phyloP scores from a whole-genome alignment of 352 stramenopile genomes.

The Phytophthora tubulina region DNA sequence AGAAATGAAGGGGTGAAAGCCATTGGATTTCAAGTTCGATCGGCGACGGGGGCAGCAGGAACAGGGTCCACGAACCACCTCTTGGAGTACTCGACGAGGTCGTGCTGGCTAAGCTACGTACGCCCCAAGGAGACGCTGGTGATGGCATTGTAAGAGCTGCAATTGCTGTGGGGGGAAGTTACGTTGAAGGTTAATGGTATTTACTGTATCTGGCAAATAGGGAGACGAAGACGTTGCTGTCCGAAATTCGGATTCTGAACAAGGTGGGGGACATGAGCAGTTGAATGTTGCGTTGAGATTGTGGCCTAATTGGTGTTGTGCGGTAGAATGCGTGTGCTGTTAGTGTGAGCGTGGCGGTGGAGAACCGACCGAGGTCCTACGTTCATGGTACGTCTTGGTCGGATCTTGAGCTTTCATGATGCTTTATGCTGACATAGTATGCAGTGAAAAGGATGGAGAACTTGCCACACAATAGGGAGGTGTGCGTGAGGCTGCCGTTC shows the following conservation, averaged over 20 bases:
- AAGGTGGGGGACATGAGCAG: slow-evolving; percentile 45
- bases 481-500: slow-evolving; percentile 63
- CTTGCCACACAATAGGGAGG: slow-evolving; percentile 67
- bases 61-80: slow-evolving; percentile 50
- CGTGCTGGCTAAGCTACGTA: slow-evolving; percentile 75
- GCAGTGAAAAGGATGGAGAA: slow-evolving; percentile 53
- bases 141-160: slow-evolving; percentile 48
- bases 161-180: neutral
- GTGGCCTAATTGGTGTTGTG: neutral
- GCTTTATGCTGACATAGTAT: slow-evolving; percentile 28
- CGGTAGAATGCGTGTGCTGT: slow-evolving; percentile 71
- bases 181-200: slow-evolving; percentile 1
- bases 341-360: slow-evolving; percentile 70
- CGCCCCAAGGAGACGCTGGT: slow-evolving; percentile 60
- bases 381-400: slow-evolving; percentile 48
- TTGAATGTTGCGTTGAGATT: neutral
- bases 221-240: slow-evolving; percentile 70
- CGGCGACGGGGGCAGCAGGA: slow-evolving; percentile 45
- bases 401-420: too few species aligned
- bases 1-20: slow-evolving; percentile 22
- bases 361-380: slow-evolving; percentile 72
- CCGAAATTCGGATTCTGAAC: slow-evolving; percentile 78
- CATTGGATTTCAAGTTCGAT: slow-evolving; percentile 54
- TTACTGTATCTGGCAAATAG: slow-evolving; percentile 26
- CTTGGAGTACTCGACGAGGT: slow-evolving; percentile 59